Evolutionary conservation across 306 rosid species (phyloP), one percentile per base, ranked within the genome.

Genomic region (Vigna nakashimae): DNA sequence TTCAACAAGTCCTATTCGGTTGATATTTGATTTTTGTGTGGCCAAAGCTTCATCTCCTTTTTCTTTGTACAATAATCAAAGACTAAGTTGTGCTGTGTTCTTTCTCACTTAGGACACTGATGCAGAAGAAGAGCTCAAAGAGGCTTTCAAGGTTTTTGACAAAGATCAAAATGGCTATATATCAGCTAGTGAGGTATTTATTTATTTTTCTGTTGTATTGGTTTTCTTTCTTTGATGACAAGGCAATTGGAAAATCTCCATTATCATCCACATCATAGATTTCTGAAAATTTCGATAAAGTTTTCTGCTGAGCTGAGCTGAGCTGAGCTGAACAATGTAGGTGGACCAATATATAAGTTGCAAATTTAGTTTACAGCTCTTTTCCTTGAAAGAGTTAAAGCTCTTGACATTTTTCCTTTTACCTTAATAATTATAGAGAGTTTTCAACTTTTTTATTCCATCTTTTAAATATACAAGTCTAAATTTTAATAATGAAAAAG

Each of bases 131-230:
- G 99, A 96, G 77, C 93, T 92, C 1, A 92, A 88, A 60, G 98
- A 92, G 83, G 98, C 97, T 74, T 96, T 96, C 89, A 91, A 92
- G 84, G 98, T 96, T 34, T 92, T 96, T 84, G 98, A 92, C 82
- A 96, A 91, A 84, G 99, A 96, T 79, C 98, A 92, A 84, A 92
- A 95, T 84, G 99, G 99, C 8, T 95, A 83, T 62, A 91, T 95
- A 36, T 95, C 99, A 52, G 99, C 99, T 5, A 92, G 45, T 68
- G 99, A 92, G 92, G 99, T 95, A 82, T 42, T 57, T 46, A 6
- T 15, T 1, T 70, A 17, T 65, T 62, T 32, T 5, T 34, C 5
- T n/a, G 17, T 11, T 7, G 43, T 4, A 13, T 30, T 52, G 24
- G 43, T 52, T 9, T 8, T 58, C 30, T 72, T 7, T 50, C 26